phyloP scores from a whole-genome alignment of 2,329 filamentous ascomycete genomes.

The Ramularia collo-cygni region DNA sequence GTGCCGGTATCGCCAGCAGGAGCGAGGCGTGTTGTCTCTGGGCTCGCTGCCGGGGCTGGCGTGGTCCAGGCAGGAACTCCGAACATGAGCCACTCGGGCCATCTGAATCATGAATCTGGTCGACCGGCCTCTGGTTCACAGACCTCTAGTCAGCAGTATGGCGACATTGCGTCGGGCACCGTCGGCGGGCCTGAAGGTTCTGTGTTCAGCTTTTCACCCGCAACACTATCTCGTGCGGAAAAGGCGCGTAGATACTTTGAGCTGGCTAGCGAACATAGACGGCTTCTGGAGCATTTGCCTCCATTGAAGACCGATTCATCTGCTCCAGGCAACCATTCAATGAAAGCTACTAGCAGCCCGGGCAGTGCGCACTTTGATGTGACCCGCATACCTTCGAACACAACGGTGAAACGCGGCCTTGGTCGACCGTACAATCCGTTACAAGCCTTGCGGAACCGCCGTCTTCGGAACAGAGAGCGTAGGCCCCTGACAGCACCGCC shows the following conservation, averaged over 20 bases:
- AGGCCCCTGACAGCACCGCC: slow-evolving; percentile 65
- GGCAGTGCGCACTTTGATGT: slow-evolving; percentile 36
- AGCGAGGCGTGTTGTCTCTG: slow-evolving; percentile 42
- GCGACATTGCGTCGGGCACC: not conserved
- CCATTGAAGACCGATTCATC: slow-evolving; percentile 53
- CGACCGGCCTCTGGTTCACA: slow-evolving; percentile 6
- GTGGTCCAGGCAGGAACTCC: slow-evolving; percentile 50
- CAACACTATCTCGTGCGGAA: slow-evolving; percentile 73
- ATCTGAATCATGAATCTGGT: slow-evolving; percentile 7
- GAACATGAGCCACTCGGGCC: slow-evolving; percentile 6
- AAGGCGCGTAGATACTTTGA: slow-evolving; percentile 82
- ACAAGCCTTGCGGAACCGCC: slow-evolving; percentile 86
- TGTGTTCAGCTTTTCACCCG: slow-evolving; percentile 64
- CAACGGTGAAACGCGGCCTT: slow-evolving; percentile 35
- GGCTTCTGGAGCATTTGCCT: slow-evolving; percentile 70
- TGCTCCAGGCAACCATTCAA: slow-evolving; percentile 36
- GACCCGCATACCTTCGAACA: slow-evolving; percentile 32
- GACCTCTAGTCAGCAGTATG: slow-evolving; percentile 8
- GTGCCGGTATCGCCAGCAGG: slow-evolving; percentile 45
- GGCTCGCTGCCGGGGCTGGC: slow-evolving; percentile 26
- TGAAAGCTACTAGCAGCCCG: slow-evolving; percentile 35
- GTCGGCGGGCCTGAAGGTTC: slow-evolving; percentile 32
- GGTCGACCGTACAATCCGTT: slow-evolving; percentile 82
- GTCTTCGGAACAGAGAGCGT: slow-evolving; percentile 72
- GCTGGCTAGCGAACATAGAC: slow-evolving; percentile 74